Conservation (phyloP, 257 asterid species). For the Nicotiana benthamiana region DNA sequence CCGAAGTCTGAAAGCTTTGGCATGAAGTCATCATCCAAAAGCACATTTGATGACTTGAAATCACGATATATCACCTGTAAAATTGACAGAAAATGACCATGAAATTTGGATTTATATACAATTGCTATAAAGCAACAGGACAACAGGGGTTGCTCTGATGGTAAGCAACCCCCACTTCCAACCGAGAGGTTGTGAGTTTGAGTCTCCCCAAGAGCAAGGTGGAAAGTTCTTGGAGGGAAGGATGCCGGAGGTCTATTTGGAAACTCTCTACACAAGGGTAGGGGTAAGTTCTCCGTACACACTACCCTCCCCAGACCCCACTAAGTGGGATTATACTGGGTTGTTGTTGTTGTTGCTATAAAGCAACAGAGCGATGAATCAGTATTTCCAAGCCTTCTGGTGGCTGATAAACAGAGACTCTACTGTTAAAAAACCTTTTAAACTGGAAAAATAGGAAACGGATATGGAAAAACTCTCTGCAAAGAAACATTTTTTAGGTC, state of each 20-base stretch:
- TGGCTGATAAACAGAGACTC: background rate
- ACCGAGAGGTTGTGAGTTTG: too few relatives aligned
- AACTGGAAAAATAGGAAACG: background rate
- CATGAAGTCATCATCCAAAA: conserved; percentile 53
- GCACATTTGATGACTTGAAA: conserved; percentile 73
- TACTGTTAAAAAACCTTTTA: background rate
- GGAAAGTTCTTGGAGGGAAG: too few relatives aligned
- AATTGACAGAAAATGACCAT: conserved; percentile 3
- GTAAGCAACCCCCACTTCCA: too few relatives aligned
- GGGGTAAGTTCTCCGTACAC: too few relatives aligned
- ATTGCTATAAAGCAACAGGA: background rate
- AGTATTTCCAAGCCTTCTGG: background rate
- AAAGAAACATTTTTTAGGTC: background rate
- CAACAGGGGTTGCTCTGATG: too few relatives aligned
- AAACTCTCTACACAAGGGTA: too few relatives aligned
- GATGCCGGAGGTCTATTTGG: too few relatives aligned
- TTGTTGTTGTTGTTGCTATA: too few relatives aligned
- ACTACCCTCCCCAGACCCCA: too few relatives aligned
- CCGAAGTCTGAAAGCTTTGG: conserved; percentile 86
- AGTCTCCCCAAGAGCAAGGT: too few relatives aligned
- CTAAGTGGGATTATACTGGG: too few relatives aligned
- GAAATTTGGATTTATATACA: background rate
- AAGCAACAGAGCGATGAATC: background rate
- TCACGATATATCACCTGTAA: conserved; percentile 77
- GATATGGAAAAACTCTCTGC: background rate